These are phyloP conservation scores for Gracilariopsis chorda DNA, from an alignment of 23 red algal genomes.

Conservation along the genomic window DNA sequence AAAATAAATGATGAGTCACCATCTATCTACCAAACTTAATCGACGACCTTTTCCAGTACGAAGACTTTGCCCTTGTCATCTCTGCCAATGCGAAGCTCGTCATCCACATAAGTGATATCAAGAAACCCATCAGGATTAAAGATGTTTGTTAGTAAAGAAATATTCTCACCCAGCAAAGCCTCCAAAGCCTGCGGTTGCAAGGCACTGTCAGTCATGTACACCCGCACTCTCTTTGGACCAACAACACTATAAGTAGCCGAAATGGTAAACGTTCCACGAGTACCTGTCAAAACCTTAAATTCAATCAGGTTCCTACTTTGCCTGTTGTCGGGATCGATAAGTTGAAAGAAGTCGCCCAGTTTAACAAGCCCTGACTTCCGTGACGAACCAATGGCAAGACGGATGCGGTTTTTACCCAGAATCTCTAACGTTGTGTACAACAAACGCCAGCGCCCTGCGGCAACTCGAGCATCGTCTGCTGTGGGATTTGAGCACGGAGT, in stretches of 20 bases:
- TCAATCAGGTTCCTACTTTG: slow-evolving; percentile 61
- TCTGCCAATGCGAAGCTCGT: slow-evolving; percentile 49
- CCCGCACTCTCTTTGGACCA: slow-evolving; percentile 28
- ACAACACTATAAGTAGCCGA: slow-evolving; percentile 34
- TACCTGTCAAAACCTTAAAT: slow-evolving; percentile 49
- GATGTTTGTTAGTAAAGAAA: slow-evolving; percentile 55
- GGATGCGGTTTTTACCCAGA: slow-evolving; percentile 52
- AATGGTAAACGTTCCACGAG: slow-evolving; percentile 66
- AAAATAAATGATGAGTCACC: too few relatives aligned
- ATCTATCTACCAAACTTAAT: not conserved
- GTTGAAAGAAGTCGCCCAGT: slow-evolving; percentile 75
- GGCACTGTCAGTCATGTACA: not conserved
- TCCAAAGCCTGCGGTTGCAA: slow-evolving; percentile 58
- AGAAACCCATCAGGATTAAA: slow-evolving; percentile 78
- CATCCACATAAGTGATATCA: slow-evolving; percentile 77
- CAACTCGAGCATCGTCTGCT: not conserved
- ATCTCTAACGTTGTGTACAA: slow-evolving; percentile 77
- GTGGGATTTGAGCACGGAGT: slow-evolving; percentile 29
- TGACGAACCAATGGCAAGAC: slow-evolving; percentile 47
- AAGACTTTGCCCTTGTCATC: slow-evolving; percentile 71
- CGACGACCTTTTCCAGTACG: slow-evolving; percentile 43
- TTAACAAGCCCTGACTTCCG: slow-evolving; percentile 72
- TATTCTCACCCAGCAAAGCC: slow-evolving; percentile 57
- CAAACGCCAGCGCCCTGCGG: slow-evolving; percentile 66
- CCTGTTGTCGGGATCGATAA: slow-evolving; percentile 37